Conservation (phyloP, 495 filamentous ascomycete species). For the Beverwykella pulmonaria region DNA sequence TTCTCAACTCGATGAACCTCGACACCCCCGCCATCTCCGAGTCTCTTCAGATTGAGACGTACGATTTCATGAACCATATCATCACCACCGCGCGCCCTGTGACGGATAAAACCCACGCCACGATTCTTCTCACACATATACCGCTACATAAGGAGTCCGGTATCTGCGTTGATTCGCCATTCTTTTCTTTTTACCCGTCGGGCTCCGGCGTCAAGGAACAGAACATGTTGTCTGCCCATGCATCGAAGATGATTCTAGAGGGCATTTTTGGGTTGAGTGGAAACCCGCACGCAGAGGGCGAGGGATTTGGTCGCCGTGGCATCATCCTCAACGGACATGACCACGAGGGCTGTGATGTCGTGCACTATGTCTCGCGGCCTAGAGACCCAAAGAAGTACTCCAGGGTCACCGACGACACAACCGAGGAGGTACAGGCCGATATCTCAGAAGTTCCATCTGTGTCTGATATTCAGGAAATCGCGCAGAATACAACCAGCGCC, state of each 20-base stretch:
- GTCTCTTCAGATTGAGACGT: conserved; percentile 69
- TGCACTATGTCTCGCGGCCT: conserved; percentile 64
- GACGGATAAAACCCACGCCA: conserved; percentile 67
- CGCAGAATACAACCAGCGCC: conserved; percentile 18
- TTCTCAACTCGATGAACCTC: conserved; percentile 89
- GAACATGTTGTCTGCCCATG: conserved; percentile 77
- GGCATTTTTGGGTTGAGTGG: conserved; percentile 78
- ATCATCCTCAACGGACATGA: conserved; percentile 91
- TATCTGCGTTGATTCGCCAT: conserved; percentile 80
- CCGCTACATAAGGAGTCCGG: conserved; percentile 83
- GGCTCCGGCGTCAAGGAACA: conserved; percentile 80
- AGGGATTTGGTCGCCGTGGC: conserved; percentile 66
- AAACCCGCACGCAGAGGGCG: conserved; percentile 53
- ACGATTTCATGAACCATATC: conserved; percentile 73
- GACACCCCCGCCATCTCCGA: conserved; percentile 74
- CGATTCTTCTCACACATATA: conserved; percentile 86
- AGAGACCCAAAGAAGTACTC: not conserved
- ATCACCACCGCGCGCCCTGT: conserved; percentile 69
- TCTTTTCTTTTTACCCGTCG: conserved; percentile 69
- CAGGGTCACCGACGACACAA: not conserved
- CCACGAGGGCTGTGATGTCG: conserved; percentile 87
- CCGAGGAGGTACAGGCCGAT: not conserved
- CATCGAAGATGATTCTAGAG: conserved; percentile 70
- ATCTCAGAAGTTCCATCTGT: conserved; percentile 10
- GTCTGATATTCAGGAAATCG: conserved; percentile 29